Evolutionary conservation across 331 rosid species (phyloP).

Genomic region (Cydonia oblonga): DNA sequence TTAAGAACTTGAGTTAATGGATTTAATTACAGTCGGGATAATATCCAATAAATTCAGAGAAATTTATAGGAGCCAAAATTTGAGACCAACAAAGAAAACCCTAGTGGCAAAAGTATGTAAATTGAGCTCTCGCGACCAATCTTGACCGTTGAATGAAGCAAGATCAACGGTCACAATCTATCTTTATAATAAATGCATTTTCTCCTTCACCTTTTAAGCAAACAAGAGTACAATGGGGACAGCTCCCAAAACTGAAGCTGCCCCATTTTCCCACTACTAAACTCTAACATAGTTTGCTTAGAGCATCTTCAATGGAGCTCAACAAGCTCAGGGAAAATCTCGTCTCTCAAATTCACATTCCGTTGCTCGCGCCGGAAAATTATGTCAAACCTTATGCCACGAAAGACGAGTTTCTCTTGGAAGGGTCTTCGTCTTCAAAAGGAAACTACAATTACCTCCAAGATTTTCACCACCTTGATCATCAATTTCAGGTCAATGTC

Average conservation of each 20-base stretch:
- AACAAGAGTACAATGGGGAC: conserved; percentile 23
- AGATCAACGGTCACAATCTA: conserved; percentile 13
- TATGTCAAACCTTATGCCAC: conserved; percentile 16
- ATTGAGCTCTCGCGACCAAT: not conserved
- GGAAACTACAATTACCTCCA: conserved; percentile 35
- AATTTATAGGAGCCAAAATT: not conserved
- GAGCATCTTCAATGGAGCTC: conserved; percentile 34
- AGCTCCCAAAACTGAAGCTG: conserved; percentile 1
- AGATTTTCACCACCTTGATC: conserved; percentile 48
- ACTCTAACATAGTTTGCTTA: conserved; percentile 7
- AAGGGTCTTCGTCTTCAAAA: conserved; percentile 34
- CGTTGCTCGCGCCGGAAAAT: conserved; percentile 24
- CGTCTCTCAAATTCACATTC: conserved; percentile 5
- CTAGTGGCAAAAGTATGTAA: not conserved
- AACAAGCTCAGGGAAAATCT: conserved; percentile 30
- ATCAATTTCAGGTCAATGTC: conserved; percentile 31
- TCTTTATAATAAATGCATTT: conserved; percentile 18
- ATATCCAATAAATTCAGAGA: conserved; percentile 6
- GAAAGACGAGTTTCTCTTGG: conserved; percentile 33
- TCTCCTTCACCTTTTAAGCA: conserved; percentile 29
- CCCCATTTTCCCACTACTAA: conserved; percentile 12
- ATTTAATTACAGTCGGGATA: conserved; percentile 20
- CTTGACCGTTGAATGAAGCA: conserved; percentile 29
- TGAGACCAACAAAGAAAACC: conserved; percentile 1
- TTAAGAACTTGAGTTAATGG: conserved; percentile 17